Percentiles rank a stretch among this genome's conserved stretches.
phyloP scores from a whole-genome alignment of 345 rosid genomes.

The Hypericum perforatum region DNA sequence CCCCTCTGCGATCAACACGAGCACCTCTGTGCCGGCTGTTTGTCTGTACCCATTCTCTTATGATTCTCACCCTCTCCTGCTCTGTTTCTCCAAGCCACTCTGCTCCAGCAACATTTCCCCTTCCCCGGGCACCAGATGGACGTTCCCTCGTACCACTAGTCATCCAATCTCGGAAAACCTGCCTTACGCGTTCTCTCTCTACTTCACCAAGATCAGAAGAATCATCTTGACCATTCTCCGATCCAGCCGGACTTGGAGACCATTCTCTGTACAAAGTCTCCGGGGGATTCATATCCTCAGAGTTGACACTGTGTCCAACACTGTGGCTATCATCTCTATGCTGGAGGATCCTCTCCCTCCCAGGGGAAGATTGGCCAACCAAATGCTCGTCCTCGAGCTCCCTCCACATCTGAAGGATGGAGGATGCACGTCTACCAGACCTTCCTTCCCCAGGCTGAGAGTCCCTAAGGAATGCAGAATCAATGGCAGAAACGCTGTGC shows the following conservation, averaged over 20 bases:
- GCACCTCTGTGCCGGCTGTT: slow-evolving; percentile 57
- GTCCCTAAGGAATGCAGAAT: slow-evolving; percentile 62
- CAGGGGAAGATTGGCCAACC: slow-evolving; percentile 43
- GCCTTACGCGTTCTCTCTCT: slow-evolving; percentile 86
- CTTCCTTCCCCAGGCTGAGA: slow-evolving; percentile 56
- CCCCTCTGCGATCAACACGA: slow-evolving; percentile 44
- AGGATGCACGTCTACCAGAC: slow-evolving; percentile 57
- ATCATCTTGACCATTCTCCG: slow-evolving; percentile 46
- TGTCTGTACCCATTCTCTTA: slow-evolving; percentile 83
- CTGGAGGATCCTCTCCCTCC: slow-evolving; percentile 41
- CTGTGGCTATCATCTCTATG: slow-evolving; percentile 34
- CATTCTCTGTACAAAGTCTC: slow-evolving; percentile 51
- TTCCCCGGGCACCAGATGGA: slow-evolving; percentile 30
- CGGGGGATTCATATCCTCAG: slow-evolving; percentile 32
- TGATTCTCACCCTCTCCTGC: slow-evolving; percentile 82
- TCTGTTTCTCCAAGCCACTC: slow-evolving; percentile 89
- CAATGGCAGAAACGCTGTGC: slow-evolving; percentile 63
- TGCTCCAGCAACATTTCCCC: slow-evolving; percentile 39
- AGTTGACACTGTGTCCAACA: slow-evolving; percentile 28
- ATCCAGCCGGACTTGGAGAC: slow-evolving; percentile 37
- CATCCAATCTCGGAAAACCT: slow-evolving; percentile 81
- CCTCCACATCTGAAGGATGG: slow-evolving; percentile 75
- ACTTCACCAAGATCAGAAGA: slow-evolving; percentile 58
- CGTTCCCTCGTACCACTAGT: slow-evolving; percentile 47
- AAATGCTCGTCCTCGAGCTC: slow-evolving; percentile 84